phyloP scores from a whole-genome alignment of 768 basidiomycete genomes.

The Russula sp. region DNA sequence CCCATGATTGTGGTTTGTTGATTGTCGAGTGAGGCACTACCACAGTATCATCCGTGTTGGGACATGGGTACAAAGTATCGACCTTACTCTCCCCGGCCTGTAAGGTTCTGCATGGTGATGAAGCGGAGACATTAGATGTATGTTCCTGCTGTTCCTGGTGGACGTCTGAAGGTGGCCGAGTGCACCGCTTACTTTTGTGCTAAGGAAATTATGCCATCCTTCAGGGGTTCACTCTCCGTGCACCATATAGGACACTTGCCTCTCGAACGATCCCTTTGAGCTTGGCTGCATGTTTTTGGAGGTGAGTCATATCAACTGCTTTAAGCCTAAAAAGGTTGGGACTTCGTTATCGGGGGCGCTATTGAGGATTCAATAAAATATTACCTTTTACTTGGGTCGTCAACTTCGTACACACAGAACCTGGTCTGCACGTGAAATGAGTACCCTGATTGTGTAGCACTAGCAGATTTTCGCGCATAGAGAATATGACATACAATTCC shows the following conservation, averaged over 20 bases:
- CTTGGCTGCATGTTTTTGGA: conserved; percentile 72
- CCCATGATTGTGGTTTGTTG: not conserved
- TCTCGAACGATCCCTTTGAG: conserved; percentile 81
- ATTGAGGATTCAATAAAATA: conserved; percentile 20
- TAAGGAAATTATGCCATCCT: conserved; percentile 30
- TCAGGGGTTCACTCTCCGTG: not conserved
- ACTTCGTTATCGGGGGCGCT: not conserved
- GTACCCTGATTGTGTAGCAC: not conserved
- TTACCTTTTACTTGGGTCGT: conserved; percentile 56
- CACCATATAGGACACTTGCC: conserved; percentile 30
- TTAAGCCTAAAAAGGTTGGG: conserved; percentile 20
- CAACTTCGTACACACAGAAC: conserved; percentile 78
- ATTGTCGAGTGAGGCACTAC: not conserved
- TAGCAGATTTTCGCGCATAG: not conserved
- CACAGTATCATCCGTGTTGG: not conserved
- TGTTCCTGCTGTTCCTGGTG: not conserved
- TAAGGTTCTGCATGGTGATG: not conserved
- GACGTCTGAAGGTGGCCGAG: conserved; percentile 19
- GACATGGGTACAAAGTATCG: not conserved
- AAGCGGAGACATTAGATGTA: not conserved
- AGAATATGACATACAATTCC: conserved; percentile 30
- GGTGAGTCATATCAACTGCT: conserved; percentile 52
- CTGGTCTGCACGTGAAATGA: conserved; percentile 45
- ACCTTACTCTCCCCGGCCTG: not conserved
- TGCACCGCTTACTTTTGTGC: conserved; percentile 68